phyloP scores from a whole-genome alignment of 1,139 yeast genomes.

The Lodderomyces beijingensis region DNA sequence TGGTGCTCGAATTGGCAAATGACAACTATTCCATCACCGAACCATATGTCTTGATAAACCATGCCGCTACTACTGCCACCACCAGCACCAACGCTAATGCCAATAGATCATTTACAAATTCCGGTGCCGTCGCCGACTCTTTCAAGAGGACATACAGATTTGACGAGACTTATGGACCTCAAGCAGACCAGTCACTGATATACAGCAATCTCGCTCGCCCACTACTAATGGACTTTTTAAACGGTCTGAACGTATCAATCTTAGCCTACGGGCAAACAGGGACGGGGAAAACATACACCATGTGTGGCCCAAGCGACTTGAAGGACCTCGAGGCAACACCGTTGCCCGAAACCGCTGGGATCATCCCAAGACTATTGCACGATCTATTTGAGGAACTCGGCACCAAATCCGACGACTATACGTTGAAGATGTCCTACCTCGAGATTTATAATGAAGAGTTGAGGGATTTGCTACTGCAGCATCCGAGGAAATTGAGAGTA shows the following conservation, averaged over 20 bases:
- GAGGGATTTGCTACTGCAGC: conserved; percentile 53
- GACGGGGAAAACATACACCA: conserved; percentile 83
- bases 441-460: conserved; percentile 74
- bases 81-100: not conserved
- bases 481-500: conserved; percentile 44
- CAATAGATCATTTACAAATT: not conserved
- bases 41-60: conserved; percentile 38
- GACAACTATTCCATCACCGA: conserved; percentile 36
- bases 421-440: conserved; percentile 66
- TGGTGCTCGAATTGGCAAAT: conserved; percentile 61
- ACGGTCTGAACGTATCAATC: conserved; percentile 74
- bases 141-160: conserved; percentile 53
- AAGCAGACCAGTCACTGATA: conserved; percentile 56
- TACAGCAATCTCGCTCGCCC: conserved; percentile 65
- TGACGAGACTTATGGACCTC: conserved; percentile 72
- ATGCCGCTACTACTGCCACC: conserved; percentile 20
- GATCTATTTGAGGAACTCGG: conserved; percentile 46
- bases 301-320: conserved; percentile 41
- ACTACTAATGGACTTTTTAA: conserved; percentile 56
- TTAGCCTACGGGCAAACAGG: conserved; percentile 92
- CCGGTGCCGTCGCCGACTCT: conserved; percentile 3
- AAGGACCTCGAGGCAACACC: conserved; percentile 10
- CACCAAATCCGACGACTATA: conserved; percentile 39
- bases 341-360: conserved; percentile 44
- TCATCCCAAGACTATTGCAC: conserved; percentile 61